phyloP scores from a whole-genome alignment of 306 rosid species.

The Inga leiocalycina region DNA sequence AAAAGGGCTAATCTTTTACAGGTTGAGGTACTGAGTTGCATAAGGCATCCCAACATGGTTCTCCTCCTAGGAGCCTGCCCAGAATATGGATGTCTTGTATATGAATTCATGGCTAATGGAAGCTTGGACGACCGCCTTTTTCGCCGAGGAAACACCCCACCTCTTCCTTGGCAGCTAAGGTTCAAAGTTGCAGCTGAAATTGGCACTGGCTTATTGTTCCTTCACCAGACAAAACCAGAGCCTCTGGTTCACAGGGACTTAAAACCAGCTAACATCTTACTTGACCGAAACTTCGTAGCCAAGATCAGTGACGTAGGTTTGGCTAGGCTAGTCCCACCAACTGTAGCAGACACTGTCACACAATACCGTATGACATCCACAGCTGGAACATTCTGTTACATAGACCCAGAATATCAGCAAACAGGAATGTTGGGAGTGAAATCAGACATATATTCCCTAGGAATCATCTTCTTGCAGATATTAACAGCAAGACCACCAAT shows the following conservation, averaged over 20 bases:
- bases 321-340: constrained; percentile 87
- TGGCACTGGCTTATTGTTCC: constrained; percentile 82
- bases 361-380: constrained; percentile 88
- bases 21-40: constrained; percentile 92
- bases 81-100: constrained; percentile 90
- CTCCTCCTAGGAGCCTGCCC: constrained; percentile 98
- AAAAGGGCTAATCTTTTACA: constrained; percentile 24
- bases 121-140: constrained; percentile 85
- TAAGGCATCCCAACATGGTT: constrained; percentile 98
- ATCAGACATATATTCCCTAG: constrained; percentile 90
- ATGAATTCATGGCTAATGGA: constrained; percentile 89
- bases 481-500: constrained; percentile 83
- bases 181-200: constrained; percentile 88
- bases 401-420: constrained; percentile 96
- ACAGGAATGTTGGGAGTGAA: constrained; percentile 96
- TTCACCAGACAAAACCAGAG: constrained; percentile 95
- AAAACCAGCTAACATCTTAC: constrained; percentile 89
- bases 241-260: constrained; percentile 95
- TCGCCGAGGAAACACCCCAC: constrained; percentile 50
- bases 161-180: constrained; percentile 86
- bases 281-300: constrained; percentile 76
- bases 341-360: constrained; percentile 67
- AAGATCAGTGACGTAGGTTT: constrained; percentile 92
- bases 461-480: constrained; percentile 77
- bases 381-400: constrained; percentile 95